phyloP scores from a whole-genome alignment of 2,329 filamentous ascomycete genomes.

The Stemphylium vesicarium region DNA sequence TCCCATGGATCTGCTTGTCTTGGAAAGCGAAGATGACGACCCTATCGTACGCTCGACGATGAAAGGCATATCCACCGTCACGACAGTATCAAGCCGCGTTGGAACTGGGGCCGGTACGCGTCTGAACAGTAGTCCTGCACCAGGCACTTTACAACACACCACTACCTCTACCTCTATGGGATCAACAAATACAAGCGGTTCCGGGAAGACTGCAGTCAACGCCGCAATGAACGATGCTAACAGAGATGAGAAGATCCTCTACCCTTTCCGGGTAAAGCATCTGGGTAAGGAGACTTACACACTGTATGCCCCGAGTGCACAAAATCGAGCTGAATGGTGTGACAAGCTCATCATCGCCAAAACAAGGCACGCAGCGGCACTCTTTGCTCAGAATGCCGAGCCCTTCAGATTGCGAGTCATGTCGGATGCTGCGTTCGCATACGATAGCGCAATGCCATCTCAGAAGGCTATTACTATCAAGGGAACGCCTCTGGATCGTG shows the following conservation, averaged over 20 bases:
- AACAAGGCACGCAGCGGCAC: constrained; percentile 85
- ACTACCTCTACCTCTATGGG: constrained; percentile 68
- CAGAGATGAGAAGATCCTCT: constrained; percentile 79
- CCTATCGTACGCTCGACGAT: constrained; percentile 80
- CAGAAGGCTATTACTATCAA: constrained; percentile 77
- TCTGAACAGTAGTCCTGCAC: constrained; percentile 50
- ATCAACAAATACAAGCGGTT: constrained; percentile 57
- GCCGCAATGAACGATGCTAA: constrained; percentile 58
- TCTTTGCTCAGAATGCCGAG: constrained; percentile 92
- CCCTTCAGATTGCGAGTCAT: constrained; percentile 92
- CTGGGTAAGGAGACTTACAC: constrained; percentile 93
- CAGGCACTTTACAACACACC: constrained; percentile 68
- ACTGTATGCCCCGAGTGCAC: constrained; percentile 78
- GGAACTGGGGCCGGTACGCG: constrained; percentile 61
- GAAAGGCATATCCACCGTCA: constrained; percentile 70
- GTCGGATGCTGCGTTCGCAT: constrained; percentile 89
- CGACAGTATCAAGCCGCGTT: constrained; percentile 52
- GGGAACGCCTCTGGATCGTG: constrained; percentile 88
- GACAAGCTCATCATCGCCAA: constrained; percentile 94
- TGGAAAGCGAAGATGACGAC: constrained; percentile 92
- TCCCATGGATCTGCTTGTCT: constrained; percentile 91
- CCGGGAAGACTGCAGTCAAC: constrained; percentile 57
- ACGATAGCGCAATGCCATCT: constrained; percentile 65
- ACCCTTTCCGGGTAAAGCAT: constrained; percentile 95
- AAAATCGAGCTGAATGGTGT: constrained; percentile 86